These are phyloP conservation scores for Conoideocrella luteorostrata DNA, from an alignment of 2,329 filamentous ascomycete genomes.

Conservation along the genomic window DNA sequence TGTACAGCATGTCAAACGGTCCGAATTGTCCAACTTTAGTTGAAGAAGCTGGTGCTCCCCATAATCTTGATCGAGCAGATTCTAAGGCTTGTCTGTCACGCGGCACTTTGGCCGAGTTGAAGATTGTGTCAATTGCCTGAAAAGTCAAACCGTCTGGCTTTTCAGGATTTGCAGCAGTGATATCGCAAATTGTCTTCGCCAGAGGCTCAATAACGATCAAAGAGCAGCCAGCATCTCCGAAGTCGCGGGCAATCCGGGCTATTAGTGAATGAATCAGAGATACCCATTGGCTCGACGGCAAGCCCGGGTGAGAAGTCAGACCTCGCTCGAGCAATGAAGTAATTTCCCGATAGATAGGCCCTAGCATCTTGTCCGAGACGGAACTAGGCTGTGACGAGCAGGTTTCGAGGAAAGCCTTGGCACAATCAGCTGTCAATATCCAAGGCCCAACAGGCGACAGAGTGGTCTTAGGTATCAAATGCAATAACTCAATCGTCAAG, in stretches of 20 bases:
- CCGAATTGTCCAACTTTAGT: conserved; percentile 44
- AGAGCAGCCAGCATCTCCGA: conserved; percentile 61
- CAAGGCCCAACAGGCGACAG: conserved; percentile 44
- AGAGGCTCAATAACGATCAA: conserved; percentile 66
- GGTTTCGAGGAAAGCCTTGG: conserved; percentile 36
- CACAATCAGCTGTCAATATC: conserved; percentile 42
- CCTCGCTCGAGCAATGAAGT: conserved; percentile 62
- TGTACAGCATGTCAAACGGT: conserved; percentile 62
- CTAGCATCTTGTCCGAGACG: conserved; percentile 41
- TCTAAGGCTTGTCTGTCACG: conserved; percentile 59
- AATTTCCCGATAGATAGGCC: conserved; percentile 64
- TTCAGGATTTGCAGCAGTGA: not conserved
- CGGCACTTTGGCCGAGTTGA: conserved; percentile 46
- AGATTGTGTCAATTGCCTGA: conserved; percentile 27
- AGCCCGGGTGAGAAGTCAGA: conserved; percentile 40
- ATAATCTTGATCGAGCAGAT: conserved; percentile 57
- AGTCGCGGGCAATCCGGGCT: conserved; percentile 51
- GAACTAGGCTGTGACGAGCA: not conserved
- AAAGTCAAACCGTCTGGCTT: conserved; percentile 23
- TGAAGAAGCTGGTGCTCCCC: conserved; percentile 35
- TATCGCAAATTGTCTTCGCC: conserved; percentile 47
- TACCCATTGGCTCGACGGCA: conserved; percentile 42
- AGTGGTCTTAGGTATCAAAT: conserved; percentile 38
- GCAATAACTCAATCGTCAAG: conserved; percentile 45
- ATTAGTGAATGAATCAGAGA: conserved; percentile 52